These are phyloP conservation scores for Zygoascus biomembranicola DNA, from an alignment of 805 yeast genomes.

Conservation along the genomic window DNA sequence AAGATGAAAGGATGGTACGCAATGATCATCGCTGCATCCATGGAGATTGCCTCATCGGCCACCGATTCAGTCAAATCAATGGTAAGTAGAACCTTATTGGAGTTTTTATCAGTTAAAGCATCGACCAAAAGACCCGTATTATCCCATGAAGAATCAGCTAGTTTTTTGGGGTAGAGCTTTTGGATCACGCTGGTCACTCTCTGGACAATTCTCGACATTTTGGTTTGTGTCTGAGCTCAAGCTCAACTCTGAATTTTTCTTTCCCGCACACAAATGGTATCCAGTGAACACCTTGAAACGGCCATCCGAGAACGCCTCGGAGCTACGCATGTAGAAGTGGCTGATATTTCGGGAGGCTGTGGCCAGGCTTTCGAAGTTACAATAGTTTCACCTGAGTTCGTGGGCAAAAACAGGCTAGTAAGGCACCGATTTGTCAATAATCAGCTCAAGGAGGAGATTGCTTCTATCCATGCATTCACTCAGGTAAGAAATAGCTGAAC, in stretches of 20 bases:
- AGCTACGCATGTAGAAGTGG: constrained; percentile 62
- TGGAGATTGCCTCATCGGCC: constrained; percentile 70
- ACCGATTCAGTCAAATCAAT: constrained; percentile 80
- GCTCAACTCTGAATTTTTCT: not conserved
- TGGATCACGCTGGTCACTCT: constrained; percentile 37
- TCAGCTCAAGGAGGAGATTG: constrained; percentile 76
- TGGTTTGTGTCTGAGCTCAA: not conserved
- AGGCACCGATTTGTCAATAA: constrained; percentile 82
- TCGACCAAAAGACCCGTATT: constrained; percentile 89
- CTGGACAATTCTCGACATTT: constrained; percentile 1
- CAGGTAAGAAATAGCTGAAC: constrained; percentile 43
- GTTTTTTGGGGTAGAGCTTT: constrained; percentile 65
- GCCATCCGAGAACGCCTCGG: constrained; percentile 48
- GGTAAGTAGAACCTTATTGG: constrained; percentile 47
- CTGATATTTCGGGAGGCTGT: constrained; percentile 86
- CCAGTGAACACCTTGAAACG: constrained; percentile 35
- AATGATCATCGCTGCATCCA: constrained; percentile 49
- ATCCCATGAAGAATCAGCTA: constrained; percentile 91
- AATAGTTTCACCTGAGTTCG: constrained; percentile 65
- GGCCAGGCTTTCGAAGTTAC: constrained; percentile 96
- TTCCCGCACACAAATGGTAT: constrained; percentile 11
- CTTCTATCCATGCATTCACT: constrained; percentile 87
- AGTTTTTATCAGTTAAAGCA: constrained; percentile 26
- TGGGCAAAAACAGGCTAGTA: constrained; percentile 74
- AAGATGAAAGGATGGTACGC: constrained; percentile 93